These are phyloP conservation scores for Leishmania lainsoni DNA, from an alignment of 208 protist genomes.

Conservation along the genomic window DNA sequence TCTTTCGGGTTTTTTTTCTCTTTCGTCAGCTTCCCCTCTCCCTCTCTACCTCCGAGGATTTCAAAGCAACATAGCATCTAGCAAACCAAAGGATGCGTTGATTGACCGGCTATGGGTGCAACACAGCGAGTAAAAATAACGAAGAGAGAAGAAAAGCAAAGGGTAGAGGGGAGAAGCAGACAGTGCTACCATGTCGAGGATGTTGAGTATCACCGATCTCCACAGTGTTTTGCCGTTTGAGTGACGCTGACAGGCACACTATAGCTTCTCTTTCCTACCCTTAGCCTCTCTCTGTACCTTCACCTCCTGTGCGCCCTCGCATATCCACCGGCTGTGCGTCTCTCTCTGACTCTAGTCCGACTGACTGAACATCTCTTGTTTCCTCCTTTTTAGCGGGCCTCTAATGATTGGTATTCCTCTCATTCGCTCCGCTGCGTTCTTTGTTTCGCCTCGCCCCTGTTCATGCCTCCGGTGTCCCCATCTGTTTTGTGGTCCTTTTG, in stretches of 20 bases:
- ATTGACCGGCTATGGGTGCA: too few species aligned
- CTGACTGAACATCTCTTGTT: background rate
- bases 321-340: background rate
- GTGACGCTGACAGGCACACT: background rate
- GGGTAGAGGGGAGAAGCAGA: background rate
- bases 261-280: background rate
- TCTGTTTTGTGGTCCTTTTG: background rate
- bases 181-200: background rate
- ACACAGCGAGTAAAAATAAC: too few species aligned
- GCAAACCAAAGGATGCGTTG: too few species aligned
- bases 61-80: too few species aligned
- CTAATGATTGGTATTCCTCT: background rate
- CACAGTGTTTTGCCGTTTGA: background rate
- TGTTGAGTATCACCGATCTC: background rate
- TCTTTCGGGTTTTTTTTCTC: background rate
- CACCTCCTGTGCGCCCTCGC: background rate
- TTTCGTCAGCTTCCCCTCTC: background rate
- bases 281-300: too few species aligned
- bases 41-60: too few species aligned
- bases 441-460: background rate
- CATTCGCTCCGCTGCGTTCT: background rate
- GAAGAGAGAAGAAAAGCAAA: too few species aligned
- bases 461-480: background rate
- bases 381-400: background rate
- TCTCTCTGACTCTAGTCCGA: background rate